Evolutionary conservation across 495 filamentous ascomycete genomes (phyloP), one percentile per base, ranked within the genome.

Genomic region (Tuber borchii): DNA sequence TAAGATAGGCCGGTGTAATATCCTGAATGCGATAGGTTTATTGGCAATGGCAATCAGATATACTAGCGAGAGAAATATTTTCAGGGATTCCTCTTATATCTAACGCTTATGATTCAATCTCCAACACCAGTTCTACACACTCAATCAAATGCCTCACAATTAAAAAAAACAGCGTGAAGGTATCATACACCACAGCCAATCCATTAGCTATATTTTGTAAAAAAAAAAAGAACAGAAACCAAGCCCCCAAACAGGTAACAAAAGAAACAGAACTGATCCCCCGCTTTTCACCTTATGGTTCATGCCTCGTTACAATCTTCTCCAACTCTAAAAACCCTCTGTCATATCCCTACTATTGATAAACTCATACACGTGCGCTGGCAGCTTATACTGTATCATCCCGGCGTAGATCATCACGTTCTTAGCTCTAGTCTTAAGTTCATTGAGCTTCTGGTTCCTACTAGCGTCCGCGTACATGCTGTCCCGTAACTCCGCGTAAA

Each of bases 371-470:
- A 83, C 81, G 76, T 83, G 70, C 80, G 88, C 87, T 40, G 89
- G 88, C 16, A 90, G 88, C 78, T 94, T 90, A 84, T 97, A 99
- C 83, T 93, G 90, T 80, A 99, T 89, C 87, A 97, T 90, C 42
- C 95, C 94, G 20, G 95, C 95, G 86, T 97, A 99, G 46, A 96
- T 90, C 87, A 95, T 96, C 74, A 97, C 83, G 85, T 97, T 95
- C 81, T 92, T 91, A 71, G 90, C 93, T 82, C 90, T 91, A 80
- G 90, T 88, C 83, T 91, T 88, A 79, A 97, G 85, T 79, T 90
- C 86, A 61, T 90, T 89, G 34, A 90, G 87, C 84, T 95, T 88
- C 74, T 88, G 87, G 74, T 88, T 87, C 78, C 90, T 90, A 76
- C 90, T 90, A 73, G 90, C 90, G 81, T 93, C 93, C 72, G 90